Base-by-base conservation (phyloP, 1,284 basidiomycete species). In the Golubevia sp. region DNA sequence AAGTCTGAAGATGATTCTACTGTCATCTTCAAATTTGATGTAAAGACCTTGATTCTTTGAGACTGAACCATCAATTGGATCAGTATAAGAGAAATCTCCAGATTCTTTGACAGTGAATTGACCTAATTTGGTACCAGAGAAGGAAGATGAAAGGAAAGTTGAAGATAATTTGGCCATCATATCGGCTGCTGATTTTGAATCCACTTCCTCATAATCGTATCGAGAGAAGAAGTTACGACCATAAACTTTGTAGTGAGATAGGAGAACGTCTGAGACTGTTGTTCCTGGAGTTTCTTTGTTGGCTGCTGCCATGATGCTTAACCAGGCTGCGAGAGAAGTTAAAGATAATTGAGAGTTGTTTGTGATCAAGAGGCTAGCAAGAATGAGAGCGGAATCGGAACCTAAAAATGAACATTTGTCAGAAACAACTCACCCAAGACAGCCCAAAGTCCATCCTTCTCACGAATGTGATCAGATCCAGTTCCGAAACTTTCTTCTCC, bases 401-500 rank as follows among this genome's bases (percentile, higher is more conserved):
- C 27, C 55, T 34, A 50, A 23, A 51, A 52, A n/a, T 38, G 3
- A 38, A 11, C 21, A 18, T 64, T 44, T 67, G 50, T 30, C 26
- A n/a, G 50, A 6, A 15, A 21, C 58, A 30, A 84, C 85, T 80
- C 75, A 92, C 93, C 93, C 56, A 98, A 88, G 66, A 99, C 88
- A 64, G 97, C 96, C 96, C 96, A 99, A 51, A 99, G 87, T 75
- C 96, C 96, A 81, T 99, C 96, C 88, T 99, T 99, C 87, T 99
- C 96, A 70, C 96, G 92, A 76, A 99, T 97, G 86, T 99, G 96
- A 86, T 99, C 96, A 18, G 96, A 98, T 20, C 96, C 96, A n/a
- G 96, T 99, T 66, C 96, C 96, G 85, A 99, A 99, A 8, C 92
- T 95, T 86, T 99, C 96, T 84, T 99, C 96, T 73, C 96, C 96